These are phyloP conservation scores for Calophaca sinica DNA, from an alignment of 306 rosid genomes.

Conservation along the genomic window DNA sequence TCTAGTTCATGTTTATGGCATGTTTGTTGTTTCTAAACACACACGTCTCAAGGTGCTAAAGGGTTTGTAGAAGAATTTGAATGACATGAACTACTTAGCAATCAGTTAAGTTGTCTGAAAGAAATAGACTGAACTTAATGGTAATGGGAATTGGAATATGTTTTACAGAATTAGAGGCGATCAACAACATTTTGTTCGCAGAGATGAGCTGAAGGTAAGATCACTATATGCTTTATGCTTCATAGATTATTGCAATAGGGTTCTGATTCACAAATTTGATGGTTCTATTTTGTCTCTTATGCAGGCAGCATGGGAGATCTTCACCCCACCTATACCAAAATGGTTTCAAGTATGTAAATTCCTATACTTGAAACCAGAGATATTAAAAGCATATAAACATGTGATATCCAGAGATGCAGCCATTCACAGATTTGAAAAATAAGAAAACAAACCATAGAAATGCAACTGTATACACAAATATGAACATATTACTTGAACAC, in stretches of 20 bases:
- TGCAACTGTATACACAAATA: no score
- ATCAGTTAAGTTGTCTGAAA: conserved; percentile 37
- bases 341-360: no score
- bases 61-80: background rate
- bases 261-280: conserved; percentile 28
- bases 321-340: no score
- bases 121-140: conserved; percentile 23
- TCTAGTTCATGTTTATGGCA: conserved; percentile 23
- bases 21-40: conserved; percentile 15
- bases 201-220: conserved; percentile 95
- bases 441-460: no score
- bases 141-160: conserved; percentile 24
- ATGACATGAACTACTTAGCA: conserved; percentile 20
- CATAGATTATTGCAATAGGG: conserved; percentile 7
- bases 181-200: conserved; percentile 93
- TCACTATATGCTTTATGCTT: conserved; percentile 1
- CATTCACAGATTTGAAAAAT: no score
- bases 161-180: conserved; percentile 91
- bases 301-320: conserved; percentile 96
- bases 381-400: no score
- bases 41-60: background rate
- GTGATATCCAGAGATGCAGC: no score
- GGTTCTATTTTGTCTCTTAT: conserved; percentile 36
- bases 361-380: no score
- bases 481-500: no score